Base-by-base conservation (phyloP, 805 yeast species). In the Metschnikowia amazonensis region DNA sequence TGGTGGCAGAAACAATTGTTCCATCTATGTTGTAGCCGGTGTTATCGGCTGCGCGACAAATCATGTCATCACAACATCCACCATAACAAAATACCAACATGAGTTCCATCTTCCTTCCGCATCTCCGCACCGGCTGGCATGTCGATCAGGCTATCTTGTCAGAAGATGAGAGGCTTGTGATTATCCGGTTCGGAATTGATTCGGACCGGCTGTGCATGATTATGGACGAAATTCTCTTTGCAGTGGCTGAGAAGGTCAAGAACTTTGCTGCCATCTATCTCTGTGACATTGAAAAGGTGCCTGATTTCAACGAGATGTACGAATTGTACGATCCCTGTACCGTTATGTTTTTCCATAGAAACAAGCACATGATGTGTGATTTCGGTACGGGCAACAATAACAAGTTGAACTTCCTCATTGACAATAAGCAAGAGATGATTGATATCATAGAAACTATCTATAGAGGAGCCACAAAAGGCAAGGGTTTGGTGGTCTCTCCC, bases 361-460 rank as follows among this genome's bases (percentile, higher is more conserved):
- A 92, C 67, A 86, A 89, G 63, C 98, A 92, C 64, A 90, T 92
- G 95, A 82, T 94, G 95, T 88, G 97, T 66, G 99, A 94, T 70
- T 89, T 90, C 64, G 99, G 99, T 2, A 94, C 98, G 0, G 99
- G 99, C 27, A 89, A 94, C 62, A 94, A 94, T 66, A 94, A 94
- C 72, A 92, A 94, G 72, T 70, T 94, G 70, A 89, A 89, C 60
- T 92, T 92, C 65, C 58, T 62, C 43, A 74, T 80, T 10, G 82
- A 79, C 34, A 87, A 87, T 60, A 82, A 84, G 49, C 97, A 92
- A 62, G 97, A 89, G 55, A 66, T 94, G 73, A 86, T 94, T 17
- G 98, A 92, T 63, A 85, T 94, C 25, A 68, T 94, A 9, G 99
- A 94, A 59, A 84, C 90, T 0, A 80, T 92, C 0, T 94, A 85